Evolutionary conservation across 371 early-diverging fungal species (phyloP), one percentile per base, ranked within the genome.

Genomic region (Rhizopus stolonifer): DNA sequence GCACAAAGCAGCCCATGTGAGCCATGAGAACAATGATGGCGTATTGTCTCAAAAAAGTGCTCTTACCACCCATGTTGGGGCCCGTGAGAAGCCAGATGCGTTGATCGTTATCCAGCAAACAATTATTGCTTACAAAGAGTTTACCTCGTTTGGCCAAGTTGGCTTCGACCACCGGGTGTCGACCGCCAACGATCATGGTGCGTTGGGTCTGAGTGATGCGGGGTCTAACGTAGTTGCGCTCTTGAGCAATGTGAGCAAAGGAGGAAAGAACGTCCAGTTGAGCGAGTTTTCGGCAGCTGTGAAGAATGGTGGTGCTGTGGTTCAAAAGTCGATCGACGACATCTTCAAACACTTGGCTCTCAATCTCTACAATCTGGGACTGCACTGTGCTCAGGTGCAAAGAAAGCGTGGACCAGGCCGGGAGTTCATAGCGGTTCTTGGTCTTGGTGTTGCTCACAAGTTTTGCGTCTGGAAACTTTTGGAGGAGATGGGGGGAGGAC

Each of bases 51-150:
- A 98, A 64, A 61, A 92, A 98, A 0, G 98, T 96, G 56, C 91
- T 90, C 68, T 96, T 96, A 38, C 96, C 96, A 11, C 95, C 96
- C 96, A 96, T 96, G 57, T 96, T 96, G 0, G 96, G 95, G 0
- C 86, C 95, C 29, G 94, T 95, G 52, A 95, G 33, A 15, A 90
- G 65, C 82, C 85, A 90, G n/a, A 84, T 45, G 7, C 82, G 67
- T 15, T 79, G 61, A 4, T 80, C 60, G 4, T 62, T 56, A 8
- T 73, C 79, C 8, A 96, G 67, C 10, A 60, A 9, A 42, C 87
- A 85, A 59, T 90, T 87, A 48, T 95, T 96, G n/a, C 70, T 67
- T 13, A 87, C 72, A 68, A 89, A 95, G 26, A 82, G 64, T 9
- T 79, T 70, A 3, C 82, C 85, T 31, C 76, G 77, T 8, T 58